Evolutionary conservation across 2,329 filamentous ascomycete species (phyloP).

Genomic region (Penicillium sp.): DNA sequence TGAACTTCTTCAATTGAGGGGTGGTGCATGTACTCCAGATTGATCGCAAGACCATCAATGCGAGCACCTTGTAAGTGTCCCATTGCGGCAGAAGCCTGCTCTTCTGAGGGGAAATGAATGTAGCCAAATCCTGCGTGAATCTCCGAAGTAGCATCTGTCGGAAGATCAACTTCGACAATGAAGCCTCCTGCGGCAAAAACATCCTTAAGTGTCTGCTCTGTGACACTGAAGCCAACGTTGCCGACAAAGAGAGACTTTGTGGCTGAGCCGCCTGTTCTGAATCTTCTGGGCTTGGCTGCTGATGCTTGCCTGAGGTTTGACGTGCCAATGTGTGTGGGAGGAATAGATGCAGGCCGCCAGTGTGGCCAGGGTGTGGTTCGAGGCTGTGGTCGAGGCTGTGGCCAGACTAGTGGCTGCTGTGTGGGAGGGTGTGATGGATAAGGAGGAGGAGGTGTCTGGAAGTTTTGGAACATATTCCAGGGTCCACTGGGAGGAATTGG

Average conservation of each 20-base stretch:
- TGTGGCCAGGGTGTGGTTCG: neutral
- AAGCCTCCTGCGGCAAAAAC: constrained; percentile 43
- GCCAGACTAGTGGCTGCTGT: neutral
- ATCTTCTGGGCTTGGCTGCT: neutral
- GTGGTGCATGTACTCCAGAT: constrained; percentile 41
- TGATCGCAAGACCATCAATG: constrained; percentile 44
- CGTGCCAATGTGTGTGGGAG: neutral
- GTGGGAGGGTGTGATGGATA: constrained; percentile 1
- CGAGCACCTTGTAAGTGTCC: constrained; percentile 37
- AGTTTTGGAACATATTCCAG: constrained; percentile 3
- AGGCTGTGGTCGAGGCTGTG: neutral
- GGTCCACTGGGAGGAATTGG: neutral
- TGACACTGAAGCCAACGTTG: constrained; percentile 43
- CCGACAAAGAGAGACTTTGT: constrained; percentile 41
- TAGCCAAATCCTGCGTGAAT: constrained; percentile 46
- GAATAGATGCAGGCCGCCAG: neutral
- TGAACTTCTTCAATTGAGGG: constrained; percentile 21
- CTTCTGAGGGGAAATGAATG: constrained; percentile 36
- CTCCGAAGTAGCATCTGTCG: constrained; percentile 33
- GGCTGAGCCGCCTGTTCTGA: constrained; percentile 5
- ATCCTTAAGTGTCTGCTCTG: constrained; percentile 36
- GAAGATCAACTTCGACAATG: constrained; percentile 37
- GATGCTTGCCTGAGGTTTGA: neutral
- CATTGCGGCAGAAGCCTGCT: constrained; percentile 40
- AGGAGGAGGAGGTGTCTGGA: neutral